Base-by-base conservation (phyloP, 2,329 filamentous ascomycete species). In the Cordyceps militaris region DNA sequence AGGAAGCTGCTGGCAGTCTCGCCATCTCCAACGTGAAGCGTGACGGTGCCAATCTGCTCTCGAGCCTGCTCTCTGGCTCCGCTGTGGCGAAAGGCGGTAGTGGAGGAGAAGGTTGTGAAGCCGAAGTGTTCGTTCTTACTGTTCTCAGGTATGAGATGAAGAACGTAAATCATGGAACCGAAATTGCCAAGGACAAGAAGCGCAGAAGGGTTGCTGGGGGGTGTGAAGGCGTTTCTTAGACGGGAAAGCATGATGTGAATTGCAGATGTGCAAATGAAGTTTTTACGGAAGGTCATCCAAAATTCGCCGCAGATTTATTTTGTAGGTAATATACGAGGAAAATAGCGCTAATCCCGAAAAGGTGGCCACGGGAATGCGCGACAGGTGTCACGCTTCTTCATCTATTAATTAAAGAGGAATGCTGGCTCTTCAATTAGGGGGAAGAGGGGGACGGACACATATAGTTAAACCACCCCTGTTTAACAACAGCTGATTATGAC, bases 1-100 rank as follows among this genome's bases (percentile, higher is more conserved):
- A 57, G 47, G 16, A 57, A 57, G 36, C n/a, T 38, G 13, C 19
- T 13, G 46, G 26, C 19, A 34, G 46, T 57, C 36, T 57, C 55
- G 24, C 55, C 55, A 50, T 57, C 44, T 50, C 55, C 55, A 44
- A 34, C 46, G n/a, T 57, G 23, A 21, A 51, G n/a, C 36, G 55
- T 51, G 16, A 57, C 36, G 1, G 26, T 57, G 46, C 55, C 55
- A 10, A 57, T 57, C 21, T 51, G 34, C 28, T 57, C 46, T 34
- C 55, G 55, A 10, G 36, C 14, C n/a, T 57, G 24, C 21, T 57
- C 46, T 51, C 16, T 44, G 14, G 34, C 46, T 43, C 46, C 55
- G 14, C 30, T 14, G 26, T 21, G 10, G 26, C 13, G 46, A 44
- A 51, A 57, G 26, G 36, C 3, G 28, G 24, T 26, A 14, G 55